These are phyloP conservation scores for Pseudogymnoascus sp. DNA, from an alignment of 2,329 filamentous ascomycete genomes.

Conservation along the genomic window DNA sequence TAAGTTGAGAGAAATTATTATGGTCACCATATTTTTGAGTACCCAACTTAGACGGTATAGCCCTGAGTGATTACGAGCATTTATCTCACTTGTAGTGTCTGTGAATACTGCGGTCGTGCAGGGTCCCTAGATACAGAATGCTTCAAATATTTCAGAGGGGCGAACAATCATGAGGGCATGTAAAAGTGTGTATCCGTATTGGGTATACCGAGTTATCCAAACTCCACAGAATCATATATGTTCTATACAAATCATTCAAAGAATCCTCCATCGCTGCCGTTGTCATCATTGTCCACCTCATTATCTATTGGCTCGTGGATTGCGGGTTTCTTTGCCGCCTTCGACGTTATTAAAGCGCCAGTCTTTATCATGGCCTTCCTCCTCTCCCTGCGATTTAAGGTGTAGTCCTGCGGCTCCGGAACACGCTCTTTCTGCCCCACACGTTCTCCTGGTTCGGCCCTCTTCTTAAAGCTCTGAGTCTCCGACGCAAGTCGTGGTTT, in stretches of 20 bases:
- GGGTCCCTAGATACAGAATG: not conserved
- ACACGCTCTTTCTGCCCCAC: slow-evolving; percentile 15
- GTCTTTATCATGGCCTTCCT: slow-evolving; percentile 29
- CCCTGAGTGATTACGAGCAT: not conserved
- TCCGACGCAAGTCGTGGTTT: slow-evolving; percentile 11
- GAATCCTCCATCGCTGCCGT: slow-evolving; percentile 49
- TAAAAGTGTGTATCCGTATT: not conserved
- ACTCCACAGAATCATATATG: slow-evolving; percentile 12
- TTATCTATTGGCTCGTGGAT: slow-evolving; percentile 16
- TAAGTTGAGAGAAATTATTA: not conserved
- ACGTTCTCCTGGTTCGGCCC: not conserved
- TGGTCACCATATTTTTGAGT: not conserved
- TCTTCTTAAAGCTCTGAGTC: slow-evolving; percentile 3
- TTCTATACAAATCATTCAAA: slow-evolving; percentile 37
- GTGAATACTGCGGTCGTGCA: not conserved
- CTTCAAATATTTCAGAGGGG: not conserved
- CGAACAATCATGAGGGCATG: not conserved
- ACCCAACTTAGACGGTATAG: not conserved
- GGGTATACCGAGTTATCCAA: not conserved
- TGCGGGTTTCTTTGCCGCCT: slow-evolving; percentile 24
- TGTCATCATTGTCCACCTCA: slow-evolving; percentile 29
- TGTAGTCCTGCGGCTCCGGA: slow-evolving; percentile 14
- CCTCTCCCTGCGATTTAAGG: slow-evolving; percentile 21
- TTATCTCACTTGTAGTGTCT: not conserved
- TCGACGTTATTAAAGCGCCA: slow-evolving; percentile 5